Evolutionary conservation across 2,329 filamentous ascomycete species (phyloP), one percentile per base, ranked within the genome.

Genomic region (Falciphora oryzae): DNA sequence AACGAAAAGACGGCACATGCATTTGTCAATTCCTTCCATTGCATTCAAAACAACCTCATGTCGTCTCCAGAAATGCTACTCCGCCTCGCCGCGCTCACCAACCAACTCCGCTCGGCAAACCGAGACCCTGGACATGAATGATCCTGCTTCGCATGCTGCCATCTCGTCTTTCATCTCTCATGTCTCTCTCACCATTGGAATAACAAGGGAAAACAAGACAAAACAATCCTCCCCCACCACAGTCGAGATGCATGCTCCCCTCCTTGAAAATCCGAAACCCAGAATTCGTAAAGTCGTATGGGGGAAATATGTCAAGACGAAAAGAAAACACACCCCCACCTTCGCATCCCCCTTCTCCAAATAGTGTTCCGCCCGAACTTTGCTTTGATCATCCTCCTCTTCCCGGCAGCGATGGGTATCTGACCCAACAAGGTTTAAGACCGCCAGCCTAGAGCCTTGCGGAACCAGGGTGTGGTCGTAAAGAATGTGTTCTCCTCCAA

Each of bases 201-300:
- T 1, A n/a, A 22, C 8, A 25, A 18, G 44, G 44, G 8, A 25
- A 53, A 53, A 53, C 44, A 11, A 3, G 6, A 53, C 18, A 53
- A 53, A 53, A 25, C 44, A 25, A 53, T n/a, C 22, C 18, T 10
- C 6, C 44, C 44, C 22, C 7, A 4, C 44, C 44, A 53, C n/a
- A 53, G 22, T n/a, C 44, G 44, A 53, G 18, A 53, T 53, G 44
- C 44, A 53, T 53, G 44, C 44, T 53, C 44, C 18, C 7, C 44
- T 53, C 18, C n/a, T 53, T 53, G 44, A 53, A 53, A 53, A 53
- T 53, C 38, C 44, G 44, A 53, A 53, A 53, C n/a, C 44, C 44
- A 53, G 22, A 53, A 53, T 53, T 53, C 44, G 44, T 53, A 53
- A 53, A 53, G 44, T 53, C 44, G 22, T 53, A 14, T 53, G 44